Evolutionary conservation across 2,329 filamentous ascomycete species (phyloP).

Genomic region (Epicoccum nigrum): DNA sequence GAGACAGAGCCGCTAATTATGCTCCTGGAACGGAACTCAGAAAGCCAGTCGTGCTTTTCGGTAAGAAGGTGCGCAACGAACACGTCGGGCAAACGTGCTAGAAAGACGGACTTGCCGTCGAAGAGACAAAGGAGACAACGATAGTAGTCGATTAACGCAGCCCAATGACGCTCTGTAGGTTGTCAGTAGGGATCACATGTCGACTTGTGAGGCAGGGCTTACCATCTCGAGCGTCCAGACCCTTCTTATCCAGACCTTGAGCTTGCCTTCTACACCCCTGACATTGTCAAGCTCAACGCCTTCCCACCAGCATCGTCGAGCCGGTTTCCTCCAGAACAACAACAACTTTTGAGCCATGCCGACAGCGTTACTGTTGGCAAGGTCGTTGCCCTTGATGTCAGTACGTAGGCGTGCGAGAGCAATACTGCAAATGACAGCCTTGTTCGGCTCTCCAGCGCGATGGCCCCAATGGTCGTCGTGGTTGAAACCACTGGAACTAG

Average conservation of each 20-base stretch:
- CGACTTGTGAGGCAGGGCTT: slow-evolving; percentile 17
- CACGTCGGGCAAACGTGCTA: neutral
- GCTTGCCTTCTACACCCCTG: slow-evolving; percentile 84
- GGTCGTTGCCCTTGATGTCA: slow-evolving; percentile 80
- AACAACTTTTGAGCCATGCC: slow-evolving; percentile 98
- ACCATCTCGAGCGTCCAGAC: slow-evolving; percentile 99
- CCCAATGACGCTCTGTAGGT: slow-evolving; percentile 76
- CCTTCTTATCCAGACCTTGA: slow-evolving; percentile 97
- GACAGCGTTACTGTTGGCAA: slow-evolving; percentile 76
- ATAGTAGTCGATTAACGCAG: slow-evolving; percentile 62
- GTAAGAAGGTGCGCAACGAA: slow-evolving; percentile 6
- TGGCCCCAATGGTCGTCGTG: slow-evolving; percentile 96
- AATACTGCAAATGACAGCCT: slow-evolving; percentile 96
- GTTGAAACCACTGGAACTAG: slow-evolving; percentile 79
- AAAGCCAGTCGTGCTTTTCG: slow-evolving; percentile 15
- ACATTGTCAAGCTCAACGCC: slow-evolving; percentile 90
- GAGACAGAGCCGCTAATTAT: slow-evolving; percentile 19
- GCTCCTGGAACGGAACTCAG: slow-evolving; percentile 9
- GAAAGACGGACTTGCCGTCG: neutral
- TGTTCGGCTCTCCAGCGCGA: slow-evolving; percentile 95
- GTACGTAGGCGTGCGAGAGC: slow-evolving; percentile 91
- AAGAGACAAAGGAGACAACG: slow-evolving; percentile 9
- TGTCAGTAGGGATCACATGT: slow-evolving; percentile 19
- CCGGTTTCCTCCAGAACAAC: slow-evolving; percentile 97
- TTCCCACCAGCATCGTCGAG: slow-evolving; percentile 98